Base-by-base conservation (phyloP, 108 stramenopile species). In the Pseudonitzschia multistriata region DNA sequence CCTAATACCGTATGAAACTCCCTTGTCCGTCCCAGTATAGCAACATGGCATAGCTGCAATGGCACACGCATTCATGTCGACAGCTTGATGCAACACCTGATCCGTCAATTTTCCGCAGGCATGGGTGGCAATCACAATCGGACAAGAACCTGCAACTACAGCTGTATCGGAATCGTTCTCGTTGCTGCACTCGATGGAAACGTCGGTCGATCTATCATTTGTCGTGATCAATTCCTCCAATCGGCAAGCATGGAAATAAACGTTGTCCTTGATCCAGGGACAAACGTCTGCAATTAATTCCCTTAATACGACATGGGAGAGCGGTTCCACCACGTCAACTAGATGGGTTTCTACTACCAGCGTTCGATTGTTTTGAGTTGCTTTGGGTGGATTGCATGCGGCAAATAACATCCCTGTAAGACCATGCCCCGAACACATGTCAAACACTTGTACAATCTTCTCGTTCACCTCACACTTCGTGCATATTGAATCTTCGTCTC, bases 11-110 rank as follows among this genome's bases (percentile, higher is more conserved):
- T 79, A 84, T 8, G 83, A 81, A 24, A 49, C 53, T 11, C 78
- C 83, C 15, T 48, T 59, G 30, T 79, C 83, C 14, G 83, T 81
- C 15, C 83, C 83, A 15, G 83, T 84, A 34, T 84, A 84, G 22
- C 83, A 84, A 53, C 83, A 84, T 3, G 83, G 83, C 83, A 84
- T 84, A 3, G 79, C 80, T 3, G 83, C 78, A 27, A 84, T 47
- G 2, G 78, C 73, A 24, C 71, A 64, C n/a, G 40, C 63, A 1
- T 30, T 55, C 29, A 30, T 55, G 54, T 24, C 27, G 21, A 55
- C 30, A 25, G 54, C 29, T 54, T 55, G 29, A 8, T 55, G 24
- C 11, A 55, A 30, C n/a, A 55, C 54, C 27, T 14, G 54, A 55
- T 55, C 54, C 14, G 54, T 55, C 29, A 55, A 30, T 30, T 11